A percentile compares a stretch with the other conserved stretches of the same genome.
Evolutionary conservation across 148 eudicot genomes (phyloP).

Genomic region (Arbutus unedo): DNA sequence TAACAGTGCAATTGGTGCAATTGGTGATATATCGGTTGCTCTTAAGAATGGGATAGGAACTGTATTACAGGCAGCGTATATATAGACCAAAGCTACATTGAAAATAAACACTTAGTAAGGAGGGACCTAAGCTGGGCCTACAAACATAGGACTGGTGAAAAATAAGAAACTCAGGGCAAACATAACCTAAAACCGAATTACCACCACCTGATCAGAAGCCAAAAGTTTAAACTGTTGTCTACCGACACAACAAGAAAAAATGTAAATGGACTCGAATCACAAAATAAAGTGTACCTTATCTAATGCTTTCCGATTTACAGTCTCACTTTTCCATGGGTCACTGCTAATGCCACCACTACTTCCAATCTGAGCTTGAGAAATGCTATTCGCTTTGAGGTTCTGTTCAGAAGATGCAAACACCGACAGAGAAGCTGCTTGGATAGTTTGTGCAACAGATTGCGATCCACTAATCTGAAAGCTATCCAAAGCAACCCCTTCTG

Average conservation of each 20-base stretch:
- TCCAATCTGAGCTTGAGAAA: constrained; percentile 40
- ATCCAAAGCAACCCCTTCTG: constrained; percentile 28
- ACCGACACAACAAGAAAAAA: background rate
- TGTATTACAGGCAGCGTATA: constrained; percentile 96
- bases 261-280: background rate
- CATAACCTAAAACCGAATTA: constrained; percentile 3
- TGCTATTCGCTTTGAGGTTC: constrained; percentile 30
- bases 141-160: constrained; percentile 4
- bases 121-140: constrained; percentile 12
- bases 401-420: constrained; percentile 30
- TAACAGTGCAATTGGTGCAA: constrained; percentile 89
- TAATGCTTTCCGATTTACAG: constrained; percentile 68
- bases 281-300: constrained; percentile 67
- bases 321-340: constrained; percentile 52
- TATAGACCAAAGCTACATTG: constrained; percentile 86
- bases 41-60: constrained; percentile 94
- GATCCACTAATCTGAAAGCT: constrained; percentile 29
- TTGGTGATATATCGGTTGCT: constrained; percentile 98
- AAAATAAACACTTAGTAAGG: constrained; percentile 19
- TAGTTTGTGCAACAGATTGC: constrained; percentile 26
- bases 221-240: background rate
- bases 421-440: constrained; percentile 36
- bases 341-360: constrained; percentile 33
- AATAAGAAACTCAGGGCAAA: background rate
- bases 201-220: constrained; percentile 3